phyloP scores from a whole-genome alignment of 345 rosid genomes.

The Eucalyptus sp. region DNA sequence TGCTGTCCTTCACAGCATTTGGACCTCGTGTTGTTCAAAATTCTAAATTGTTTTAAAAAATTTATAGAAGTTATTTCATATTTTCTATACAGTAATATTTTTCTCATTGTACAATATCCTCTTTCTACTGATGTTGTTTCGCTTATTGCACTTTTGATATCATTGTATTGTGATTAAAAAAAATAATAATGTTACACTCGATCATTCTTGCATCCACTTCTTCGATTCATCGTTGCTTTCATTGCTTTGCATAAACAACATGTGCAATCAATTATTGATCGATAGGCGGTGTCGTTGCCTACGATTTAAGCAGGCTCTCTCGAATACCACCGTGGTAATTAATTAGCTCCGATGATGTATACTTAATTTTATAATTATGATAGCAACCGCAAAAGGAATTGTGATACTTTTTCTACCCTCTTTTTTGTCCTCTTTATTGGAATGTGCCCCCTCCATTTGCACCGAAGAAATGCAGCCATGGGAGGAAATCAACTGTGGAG shows the following conservation, averaged over 20 bases:
- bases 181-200: background rate
- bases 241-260: background rate
- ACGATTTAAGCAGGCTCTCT: background rate
- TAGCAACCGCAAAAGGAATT: background rate
- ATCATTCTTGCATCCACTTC: background rate
- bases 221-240: background rate
- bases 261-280: background rate
- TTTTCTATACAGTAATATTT: background rate
- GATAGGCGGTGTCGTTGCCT: background rate
- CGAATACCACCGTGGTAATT: background rate
- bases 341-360: background rate
- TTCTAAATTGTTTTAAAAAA: background rate
- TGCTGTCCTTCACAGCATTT: background rate
- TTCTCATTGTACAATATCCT: background rate
- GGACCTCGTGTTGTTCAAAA: accelerated
- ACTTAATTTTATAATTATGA: background rate
- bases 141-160: background rate
- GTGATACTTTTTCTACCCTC: background rate
- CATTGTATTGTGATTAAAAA: background rate
- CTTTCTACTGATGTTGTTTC: background rate
- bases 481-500: background rate
- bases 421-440: background rate
- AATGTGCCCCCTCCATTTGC: background rate
- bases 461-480: background rate
- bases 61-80: background rate